These are phyloP conservation scores for Aureobasidium sp. DNA, from an alignment of 2,329 filamentous ascomycete species.

Conservation along the genomic window DNA sequence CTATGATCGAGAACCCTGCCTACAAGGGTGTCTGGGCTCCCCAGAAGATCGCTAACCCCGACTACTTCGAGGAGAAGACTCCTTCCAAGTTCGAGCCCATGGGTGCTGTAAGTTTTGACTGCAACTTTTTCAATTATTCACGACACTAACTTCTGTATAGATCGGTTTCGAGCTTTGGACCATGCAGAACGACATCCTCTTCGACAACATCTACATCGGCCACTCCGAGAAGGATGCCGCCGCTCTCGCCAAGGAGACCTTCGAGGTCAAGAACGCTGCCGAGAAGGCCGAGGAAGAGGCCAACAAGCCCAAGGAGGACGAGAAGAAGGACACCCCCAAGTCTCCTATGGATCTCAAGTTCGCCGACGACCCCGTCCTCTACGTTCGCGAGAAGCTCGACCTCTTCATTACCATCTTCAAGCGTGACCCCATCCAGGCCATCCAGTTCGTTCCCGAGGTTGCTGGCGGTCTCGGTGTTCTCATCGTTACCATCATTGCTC, in stretches of 20 bases:
- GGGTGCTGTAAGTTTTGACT: conserved; percentile 65
- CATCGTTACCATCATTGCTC: conserved; percentile 58
- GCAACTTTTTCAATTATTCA: background rate
- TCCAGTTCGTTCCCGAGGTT: conserved; percentile 87
- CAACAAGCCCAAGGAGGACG: conserved; percentile 64
- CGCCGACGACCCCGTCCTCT: conserved; percentile 80
- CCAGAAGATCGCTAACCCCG: conserved; percentile 92
- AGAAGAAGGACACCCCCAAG: conserved; percentile 50
- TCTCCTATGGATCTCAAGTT: conserved; percentile 75
- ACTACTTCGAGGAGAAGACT: conserved; percentile 94
- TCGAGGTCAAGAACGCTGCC: conserved; percentile 74
- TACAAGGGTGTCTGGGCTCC: conserved; percentile 97
- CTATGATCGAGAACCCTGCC: conserved; percentile 89
- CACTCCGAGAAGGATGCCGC: conserved; percentile 91
- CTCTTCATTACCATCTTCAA: conserved; percentile 81
- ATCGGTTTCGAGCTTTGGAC: conserved; percentile 99
- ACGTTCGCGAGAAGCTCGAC: conserved; percentile 85
- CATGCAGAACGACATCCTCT: conserved; percentile 98
- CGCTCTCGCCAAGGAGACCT: conserved; percentile 82
- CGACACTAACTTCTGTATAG: conserved; percentile 32
- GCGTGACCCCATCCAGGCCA: conserved; percentile 71
- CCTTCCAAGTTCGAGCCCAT: conserved; percentile 97
- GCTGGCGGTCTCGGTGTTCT: conserved; percentile 70
- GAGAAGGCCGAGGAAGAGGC: conserved; percentile 78
- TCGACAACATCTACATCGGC: conserved; percentile 99